Conservation (phyloP, 208 protist genomes). For the Kentomonas sorsogonicus region DNA sequence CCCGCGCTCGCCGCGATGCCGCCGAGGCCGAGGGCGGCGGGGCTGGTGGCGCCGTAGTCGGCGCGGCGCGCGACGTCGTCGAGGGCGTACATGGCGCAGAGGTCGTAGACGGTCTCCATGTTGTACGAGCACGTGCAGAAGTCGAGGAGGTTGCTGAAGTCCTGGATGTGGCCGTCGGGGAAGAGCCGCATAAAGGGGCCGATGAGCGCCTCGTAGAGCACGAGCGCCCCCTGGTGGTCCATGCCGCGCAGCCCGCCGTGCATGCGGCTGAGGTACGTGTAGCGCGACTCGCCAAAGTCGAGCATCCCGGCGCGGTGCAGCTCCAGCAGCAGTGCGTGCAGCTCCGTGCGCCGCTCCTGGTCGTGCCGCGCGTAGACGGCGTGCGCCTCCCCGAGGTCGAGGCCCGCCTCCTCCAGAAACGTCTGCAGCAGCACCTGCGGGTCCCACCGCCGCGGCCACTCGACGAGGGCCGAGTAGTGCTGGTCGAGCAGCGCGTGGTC, state of each 20-base stretch:
- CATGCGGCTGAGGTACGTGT: conserved; percentile 81
- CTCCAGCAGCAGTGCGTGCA: conserved; percentile 74
- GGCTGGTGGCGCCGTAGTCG: conserved; percentile 71
- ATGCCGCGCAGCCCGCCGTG: conserved; percentile 76
- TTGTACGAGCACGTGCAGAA: conserved; percentile 89
- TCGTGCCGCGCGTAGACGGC: conserved; percentile 45
- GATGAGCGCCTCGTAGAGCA: conserved; percentile 80
- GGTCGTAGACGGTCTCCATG: conserved; percentile 90
- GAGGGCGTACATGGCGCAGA: conserved; percentile 80
- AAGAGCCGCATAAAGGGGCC: conserved; percentile 79
- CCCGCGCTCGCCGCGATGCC: conserved; percentile 72
- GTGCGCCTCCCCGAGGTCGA: conserved; percentile 54
- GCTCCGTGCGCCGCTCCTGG: conserved; percentile 52
- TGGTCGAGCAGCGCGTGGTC: conserved; percentile 87
- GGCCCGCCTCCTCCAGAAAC: conserved; percentile 49
- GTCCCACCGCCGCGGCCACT: conserved; percentile 78
- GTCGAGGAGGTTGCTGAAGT: conserved; percentile 87
- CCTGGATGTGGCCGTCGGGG: conserved; percentile 83
- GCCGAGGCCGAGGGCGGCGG: conserved; percentile 76
- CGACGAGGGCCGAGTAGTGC: conserved; percentile 80
- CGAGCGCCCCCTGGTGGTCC: conserved; percentile 81
- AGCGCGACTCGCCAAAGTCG: conserved; percentile 67
- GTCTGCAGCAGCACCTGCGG: conserved; percentile 48
- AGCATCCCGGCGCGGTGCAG: conserved; percentile 80
- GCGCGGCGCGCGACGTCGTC: conserved; percentile 71